Evolutionary conservation across 805 yeast genomes (phyloP).

Genomic region (Geotrichum ghanense): DNA sequence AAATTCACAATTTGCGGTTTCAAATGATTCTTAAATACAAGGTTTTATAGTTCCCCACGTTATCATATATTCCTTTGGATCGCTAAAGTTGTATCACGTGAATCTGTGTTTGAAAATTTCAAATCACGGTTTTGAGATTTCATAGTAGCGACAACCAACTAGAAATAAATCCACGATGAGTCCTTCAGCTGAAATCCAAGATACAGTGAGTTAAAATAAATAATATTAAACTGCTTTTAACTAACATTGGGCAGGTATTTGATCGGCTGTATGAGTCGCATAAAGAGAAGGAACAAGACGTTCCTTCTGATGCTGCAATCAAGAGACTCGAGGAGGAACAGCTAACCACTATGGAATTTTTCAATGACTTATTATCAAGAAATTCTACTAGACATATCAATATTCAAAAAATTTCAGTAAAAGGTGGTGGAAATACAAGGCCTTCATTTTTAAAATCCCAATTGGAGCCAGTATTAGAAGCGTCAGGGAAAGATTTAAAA

Average conservation of each 20-base stretch:
- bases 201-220: not conserved
- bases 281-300: constrained; percentile 5
- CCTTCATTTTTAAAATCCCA: constrained; percentile 21
- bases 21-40: not conserved
- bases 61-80: not conserved
- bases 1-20: not conserved
- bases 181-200: not conserved
- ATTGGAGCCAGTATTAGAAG: constrained; percentile 23
- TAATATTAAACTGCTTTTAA: constrained; percentile 4
- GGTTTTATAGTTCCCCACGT: not conserved
- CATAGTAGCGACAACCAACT: not conserved
- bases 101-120: not conserved
- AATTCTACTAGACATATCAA: constrained; percentile 20
- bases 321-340: constrained; percentile 7
- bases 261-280: constrained; percentile 12
- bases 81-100: not conserved
- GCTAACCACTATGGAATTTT: constrained; percentile 9
- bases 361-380: constrained; percentile 14
- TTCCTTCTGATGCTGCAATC: constrained; percentile 2
- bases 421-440: constrained; percentile 22
- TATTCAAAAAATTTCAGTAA: constrained; percentile 19
- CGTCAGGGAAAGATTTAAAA: constrained; percentile 12
- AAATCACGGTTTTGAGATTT: not conserved
- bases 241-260: constrained; percentile 11
- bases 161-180: not conserved